Evolutionary conservation across 2,329 filamentous ascomycete genomes (phyloP).

Genomic region (Ceratocystis alfenasii): DNA sequence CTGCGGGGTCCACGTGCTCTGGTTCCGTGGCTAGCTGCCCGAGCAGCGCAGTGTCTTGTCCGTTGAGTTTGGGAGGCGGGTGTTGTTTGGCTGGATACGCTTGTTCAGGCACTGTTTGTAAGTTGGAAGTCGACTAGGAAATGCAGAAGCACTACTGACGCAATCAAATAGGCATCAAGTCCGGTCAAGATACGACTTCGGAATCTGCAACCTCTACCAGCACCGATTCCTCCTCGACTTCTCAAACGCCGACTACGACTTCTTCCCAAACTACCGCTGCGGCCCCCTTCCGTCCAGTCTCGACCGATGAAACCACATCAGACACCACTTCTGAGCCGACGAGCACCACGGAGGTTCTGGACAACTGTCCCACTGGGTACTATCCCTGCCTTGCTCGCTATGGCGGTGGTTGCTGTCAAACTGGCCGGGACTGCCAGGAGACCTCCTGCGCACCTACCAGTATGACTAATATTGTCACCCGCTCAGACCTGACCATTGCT

Average conservation of each 20-base stretch:
- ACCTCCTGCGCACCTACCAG: slow-evolving; percentile 59
- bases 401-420: slow-evolving; percentile 75
- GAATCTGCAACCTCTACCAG: slow-evolving; percentile 27
- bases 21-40: slow-evolving; percentile 52
- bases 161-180: slow-evolving; percentile 15
- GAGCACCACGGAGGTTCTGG: slow-evolving; percentile 31
- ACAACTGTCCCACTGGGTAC: slow-evolving; percentile 70
- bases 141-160: slow-evolving; percentile 7
- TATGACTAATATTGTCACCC: slow-evolving; percentile 51
- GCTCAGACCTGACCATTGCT: slow-evolving; percentile 55
- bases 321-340: slow-evolving; percentile 27
- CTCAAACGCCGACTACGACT: slow-evolving; percentile 32
- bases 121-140: slow-evolving; percentile 29
- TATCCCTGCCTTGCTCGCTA: slow-evolving; percentile 81
- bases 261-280: slow-evolving; percentile 31
- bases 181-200: slow-evolving; percentile 26
- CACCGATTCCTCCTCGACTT: slow-evolving; percentile 22
- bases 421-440: slow-evolving; percentile 70
- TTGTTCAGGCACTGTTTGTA: slow-evolving; percentile 60
- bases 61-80: slow-evolving; percentile 54
- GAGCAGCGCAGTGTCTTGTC: slow-evolving; percentile 51
- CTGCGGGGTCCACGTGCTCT: slow-evolving; percentile 49
- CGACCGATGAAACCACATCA: slow-evolving; percentile 29
- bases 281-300: slow-evolving; percentile 23
- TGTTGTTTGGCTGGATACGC: slow-evolving; percentile 63